Conservation (phyloP, 768 basidiomycete species). For the Phaffia australis region DNA sequence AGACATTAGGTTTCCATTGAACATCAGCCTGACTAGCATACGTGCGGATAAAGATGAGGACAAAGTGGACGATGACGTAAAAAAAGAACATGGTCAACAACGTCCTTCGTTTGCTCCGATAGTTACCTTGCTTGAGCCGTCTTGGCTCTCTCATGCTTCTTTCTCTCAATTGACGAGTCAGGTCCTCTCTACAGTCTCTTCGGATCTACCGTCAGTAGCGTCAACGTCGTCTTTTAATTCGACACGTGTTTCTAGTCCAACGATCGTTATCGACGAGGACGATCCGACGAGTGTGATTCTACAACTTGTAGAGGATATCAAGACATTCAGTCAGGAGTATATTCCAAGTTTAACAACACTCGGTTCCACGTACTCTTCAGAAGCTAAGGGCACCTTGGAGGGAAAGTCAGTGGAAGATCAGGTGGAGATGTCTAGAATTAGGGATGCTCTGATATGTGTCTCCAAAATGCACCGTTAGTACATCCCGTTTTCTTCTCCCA, state of each 20-base stretch:
- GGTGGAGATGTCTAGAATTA: neutral
- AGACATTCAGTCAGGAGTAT: neutral
- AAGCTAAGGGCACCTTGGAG: too few relatives aligned
- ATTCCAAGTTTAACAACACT: neutral
- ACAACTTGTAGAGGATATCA: conserved; percentile 5
- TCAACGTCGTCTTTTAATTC: too few relatives aligned
- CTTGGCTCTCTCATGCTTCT: conserved; percentile 1
- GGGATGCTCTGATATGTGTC: conserved; percentile 16
- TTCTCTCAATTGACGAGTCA: neutral
- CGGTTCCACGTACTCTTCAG: neutral
- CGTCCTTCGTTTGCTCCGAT: neutral
- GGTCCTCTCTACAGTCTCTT: neutral
- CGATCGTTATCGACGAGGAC: neutral
- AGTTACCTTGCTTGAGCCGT: conserved; percentile 4
- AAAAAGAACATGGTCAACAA: neutral
- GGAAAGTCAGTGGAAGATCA: neutral
- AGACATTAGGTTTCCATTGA: conserved; percentile 1
- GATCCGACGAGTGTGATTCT: conserved; percentile 9
- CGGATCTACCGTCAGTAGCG: neutral
- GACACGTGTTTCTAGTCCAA: too few relatives aligned
- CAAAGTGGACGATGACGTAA: too few relatives aligned
- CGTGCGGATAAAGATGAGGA: too few relatives aligned
- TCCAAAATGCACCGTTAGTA: conserved; percentile 25
- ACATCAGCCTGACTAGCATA: neutral
- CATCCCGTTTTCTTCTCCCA: neutral